Evolutionary conservation across 2,329 filamentous ascomycete species (phyloP).

Genomic region (Camillea tinctor): DNA sequence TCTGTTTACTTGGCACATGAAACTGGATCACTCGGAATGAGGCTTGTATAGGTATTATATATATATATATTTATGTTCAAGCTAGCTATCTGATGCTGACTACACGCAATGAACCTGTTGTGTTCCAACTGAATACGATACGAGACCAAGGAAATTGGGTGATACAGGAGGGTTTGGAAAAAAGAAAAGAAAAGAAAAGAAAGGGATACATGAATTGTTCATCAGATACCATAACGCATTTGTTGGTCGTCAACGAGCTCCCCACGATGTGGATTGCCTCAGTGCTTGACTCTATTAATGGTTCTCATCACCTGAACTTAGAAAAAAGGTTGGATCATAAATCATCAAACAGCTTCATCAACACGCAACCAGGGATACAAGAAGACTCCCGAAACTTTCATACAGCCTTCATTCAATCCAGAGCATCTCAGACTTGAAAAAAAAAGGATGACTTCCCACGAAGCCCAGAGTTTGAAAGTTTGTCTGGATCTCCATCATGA

Average conservation of each 20-base stretch:
- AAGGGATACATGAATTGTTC: conserved; percentile 28
- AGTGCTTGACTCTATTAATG: conserved; percentile 99
- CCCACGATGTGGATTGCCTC: conserved; percentile 54
- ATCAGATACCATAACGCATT: conserved; percentile 52
- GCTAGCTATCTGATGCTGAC: no score
- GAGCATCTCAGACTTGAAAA: conserved; percentile 11
- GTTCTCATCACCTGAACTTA: conserved; percentile 85
- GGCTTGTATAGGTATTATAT: no score
- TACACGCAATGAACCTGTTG: no score
- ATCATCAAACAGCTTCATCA: conserved; percentile 56
- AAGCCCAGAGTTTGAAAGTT: conserved; percentile 33
- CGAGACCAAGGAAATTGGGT: neutral
- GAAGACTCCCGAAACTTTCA: conserved; percentile 4
- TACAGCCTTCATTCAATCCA: conserved; percentile 14
- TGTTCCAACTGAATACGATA: no score
- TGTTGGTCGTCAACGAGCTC: conserved; percentile 44
- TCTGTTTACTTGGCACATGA: no score
- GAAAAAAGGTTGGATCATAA: conserved; percentile 37
- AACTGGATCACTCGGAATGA: no score
- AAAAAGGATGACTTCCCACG: conserved; percentile 27
- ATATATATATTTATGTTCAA: no score
- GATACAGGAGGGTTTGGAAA: neutral
- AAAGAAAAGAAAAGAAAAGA: conserved; percentile 7
- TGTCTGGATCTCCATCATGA: conserved; percentile 22
- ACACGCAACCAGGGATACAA: conserved; percentile 33